Base-by-base conservation (phyloP, 176 grass and related monocot genomes). In the Tillandsia leiboldiana region DNA sequence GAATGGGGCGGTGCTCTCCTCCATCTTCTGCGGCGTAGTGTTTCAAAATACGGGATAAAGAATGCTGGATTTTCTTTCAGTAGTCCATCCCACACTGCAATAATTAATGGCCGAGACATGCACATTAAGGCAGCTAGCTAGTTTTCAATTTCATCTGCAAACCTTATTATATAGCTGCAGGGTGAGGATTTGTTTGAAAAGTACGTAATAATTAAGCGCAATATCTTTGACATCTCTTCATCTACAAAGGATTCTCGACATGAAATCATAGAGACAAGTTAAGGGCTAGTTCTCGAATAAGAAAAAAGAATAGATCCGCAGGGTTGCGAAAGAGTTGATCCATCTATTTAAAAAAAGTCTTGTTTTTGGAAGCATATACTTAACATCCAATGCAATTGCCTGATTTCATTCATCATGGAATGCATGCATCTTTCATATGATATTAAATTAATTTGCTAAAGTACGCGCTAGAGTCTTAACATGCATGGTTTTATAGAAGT, bases 71-170 rank as follows among this genome's bases (percentile, higher is more conserved):
- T 75, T 29, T 67, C 73, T 29, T 65, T 75, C 51, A 66, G 13
- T 18, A 75, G 26, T 53, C 63, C 63, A 42, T 67, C 50, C 73
- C 73, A 75, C 50, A 75, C 73, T 75, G 73, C 63, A 65, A 51
- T 11, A 12, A 8, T 47, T 17, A 4, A 15, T 24, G 24, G 24
- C 24, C 24, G 24, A 24, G 1, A 24, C 24, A 24, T 1, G 13
- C 8, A n/a, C 33, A 10, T 42, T 42, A 42, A 24, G 4, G 23
- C 12, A 23, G 1, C 18, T 53, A 23, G 1, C 18, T 53, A 14
- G 15, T 49, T 33, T 20, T 12, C 2, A 73, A 62, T 1, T 3
- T 49, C 12, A 10, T 29, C 28, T 49, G 18, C 9, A 11, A 14
- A 28, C 10, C 2, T 53, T 28, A 1, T n/a, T 50, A n/a, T n/a